phyloP scores from a whole-genome alignment of 169 alveolate species.

The Perkinsus olseni region DNA sequence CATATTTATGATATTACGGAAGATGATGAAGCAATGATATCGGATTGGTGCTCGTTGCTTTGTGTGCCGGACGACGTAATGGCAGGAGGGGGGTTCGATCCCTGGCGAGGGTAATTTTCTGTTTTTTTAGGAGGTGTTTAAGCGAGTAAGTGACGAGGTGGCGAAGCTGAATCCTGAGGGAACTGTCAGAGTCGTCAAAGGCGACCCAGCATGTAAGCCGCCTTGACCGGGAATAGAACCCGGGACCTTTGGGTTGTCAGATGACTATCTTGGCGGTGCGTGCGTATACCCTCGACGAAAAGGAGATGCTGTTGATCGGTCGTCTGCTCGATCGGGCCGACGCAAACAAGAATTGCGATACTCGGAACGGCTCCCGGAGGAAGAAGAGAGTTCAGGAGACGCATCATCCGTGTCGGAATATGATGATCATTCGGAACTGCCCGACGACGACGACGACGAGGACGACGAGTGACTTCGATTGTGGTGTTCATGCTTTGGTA shows the following conservation, averaged over 20 bases:
- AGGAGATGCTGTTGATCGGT: not conserved
- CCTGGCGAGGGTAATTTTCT: not conserved
- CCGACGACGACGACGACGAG: too few species aligned
- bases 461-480: too few species aligned
- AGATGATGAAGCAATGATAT: not conserved
- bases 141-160: not conserved
- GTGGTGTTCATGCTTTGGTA: too few species aligned
- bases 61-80: not conserved
- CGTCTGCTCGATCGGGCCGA: not conserved
- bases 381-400: too few species aligned
- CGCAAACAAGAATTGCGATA: too few species aligned
- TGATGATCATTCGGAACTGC: too few species aligned
- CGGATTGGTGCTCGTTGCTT: not conserved
- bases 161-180: not conserved
- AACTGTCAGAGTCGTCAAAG: not conserved
- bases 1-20: not conserved
- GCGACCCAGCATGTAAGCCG: not conserved
- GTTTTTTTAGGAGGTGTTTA: not conserved
- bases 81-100: not conserved
- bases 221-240: not conserved
- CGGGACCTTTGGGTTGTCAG: not conserved
- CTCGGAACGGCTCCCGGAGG: too few species aligned
- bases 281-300: not conserved
- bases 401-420: too few species aligned
- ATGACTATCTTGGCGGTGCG: not conserved